Percentiles rank a stretch among this genome's conserved stretches.
These are phyloP conservation scores for Verbascum thapsus DNA, from an alignment of 257 asterid species.

Conservation along the genomic window DNA sequence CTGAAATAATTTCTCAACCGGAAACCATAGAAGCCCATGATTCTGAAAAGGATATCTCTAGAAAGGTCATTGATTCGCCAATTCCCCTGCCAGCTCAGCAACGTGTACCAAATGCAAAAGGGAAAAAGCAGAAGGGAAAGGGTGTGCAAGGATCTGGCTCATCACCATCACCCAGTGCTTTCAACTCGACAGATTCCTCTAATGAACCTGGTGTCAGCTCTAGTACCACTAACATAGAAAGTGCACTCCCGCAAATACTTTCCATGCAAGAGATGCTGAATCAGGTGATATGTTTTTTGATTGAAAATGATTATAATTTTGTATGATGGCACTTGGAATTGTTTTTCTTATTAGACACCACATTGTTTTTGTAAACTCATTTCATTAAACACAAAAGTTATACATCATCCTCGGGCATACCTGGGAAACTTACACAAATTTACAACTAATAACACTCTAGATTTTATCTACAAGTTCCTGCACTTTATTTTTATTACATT, in stretches of 20 bases:
- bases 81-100: conserved; percentile 41
- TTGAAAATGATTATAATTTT: neutral
- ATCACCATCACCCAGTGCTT: conserved; percentile 52
- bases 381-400: too few species aligned
- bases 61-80: conserved; percentile 49
- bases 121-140: conserved; percentile 81
- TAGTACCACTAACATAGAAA: conserved; percentile 47
- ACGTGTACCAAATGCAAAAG: conserved; percentile 55
- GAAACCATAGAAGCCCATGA: conserved; percentile 48
- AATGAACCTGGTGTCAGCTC: conserved; percentile 59
- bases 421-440: too few species aligned
- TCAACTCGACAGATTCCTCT: conserved; percentile 59
- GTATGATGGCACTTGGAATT: neutral
- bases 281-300: conserved; percentile 61
- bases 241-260: conserved; percentile 49
- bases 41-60: conserved; percentile 49
- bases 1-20: conserved; percentile 45
- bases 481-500: too few species aligned
- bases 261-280: conserved; percentile 79
- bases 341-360: neutral
- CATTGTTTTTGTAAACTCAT: too few species aligned
- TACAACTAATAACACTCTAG: too few species aligned
- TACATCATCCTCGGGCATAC: too few species aligned
- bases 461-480: too few species aligned
- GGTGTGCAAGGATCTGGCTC: conserved; percentile 58